Evolutionary conservation across 371 early-diverging fungal genomes (phyloP), one percentile per base, ranked within the genome.

Genomic region (Mucor irregularis): DNA sequence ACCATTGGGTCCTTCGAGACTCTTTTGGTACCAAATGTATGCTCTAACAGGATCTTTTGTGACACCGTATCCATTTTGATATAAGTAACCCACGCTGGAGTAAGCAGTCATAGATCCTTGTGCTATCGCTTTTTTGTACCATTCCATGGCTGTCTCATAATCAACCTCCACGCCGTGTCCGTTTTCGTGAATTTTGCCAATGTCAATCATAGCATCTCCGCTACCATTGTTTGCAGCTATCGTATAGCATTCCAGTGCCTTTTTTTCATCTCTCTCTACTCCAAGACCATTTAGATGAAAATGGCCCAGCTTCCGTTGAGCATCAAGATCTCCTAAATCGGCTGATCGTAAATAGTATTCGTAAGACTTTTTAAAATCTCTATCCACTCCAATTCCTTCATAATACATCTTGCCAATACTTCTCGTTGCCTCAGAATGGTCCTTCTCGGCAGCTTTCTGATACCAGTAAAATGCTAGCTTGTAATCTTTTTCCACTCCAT

Each of bases 211-310:
- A n/a, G n/a, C n/a, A n/a, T n/a, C n/a, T n/a, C n/a, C n/a, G n/a
- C n/a, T n/a, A n/a, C n/a, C n/a, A n/a, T n/a, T n/a, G n/a, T n/a
- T n/a, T n/a, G n/a, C n/a, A 70, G 87, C 87, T 24, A 90, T 87
- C 3, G 90, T 77, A 62, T 92, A 80, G 4, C 90, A 89, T 57
- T 91, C 84, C 37, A 91, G 82, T 8, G 95, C 93, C 0, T 94
- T 90, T 5, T 83, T 81, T 28, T 90, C 88, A 56, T 96, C 92
- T 1, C 89, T 84, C 42, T 90, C 88, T 0, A 81, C 85, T 39
- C 95, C 77, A 14, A 77, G 73, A 3, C 98, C 97, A 62, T 95
- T 90, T 70, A 97, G 96, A 72, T 92, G 95, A 53, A 87, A 90
- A 53, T 87, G 82, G 4, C 95, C 99, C 5, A 99, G 81, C 44